phyloP scores from a whole-genome alignment of 2,329 filamentous ascomycete genomes.

The Neofusicoccum laricinum region DNA sequence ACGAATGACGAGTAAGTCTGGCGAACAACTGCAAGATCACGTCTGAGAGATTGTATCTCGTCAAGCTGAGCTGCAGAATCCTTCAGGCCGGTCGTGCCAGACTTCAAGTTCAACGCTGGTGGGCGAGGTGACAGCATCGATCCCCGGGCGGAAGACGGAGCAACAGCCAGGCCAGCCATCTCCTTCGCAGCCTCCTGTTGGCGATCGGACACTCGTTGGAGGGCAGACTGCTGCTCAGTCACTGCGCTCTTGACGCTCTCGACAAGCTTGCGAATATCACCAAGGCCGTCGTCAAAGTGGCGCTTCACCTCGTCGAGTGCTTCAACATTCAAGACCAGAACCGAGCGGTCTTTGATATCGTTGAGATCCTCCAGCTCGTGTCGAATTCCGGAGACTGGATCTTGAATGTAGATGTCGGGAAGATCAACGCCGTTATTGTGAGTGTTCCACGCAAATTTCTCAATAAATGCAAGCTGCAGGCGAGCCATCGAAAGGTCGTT shows the following conservation, averaged over 20 bases:
- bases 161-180: constrained; percentile 64
- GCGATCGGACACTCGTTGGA: constrained; percentile 84
- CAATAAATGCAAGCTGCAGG: constrained; percentile 92
- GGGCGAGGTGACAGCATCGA: constrained; percentile 31
- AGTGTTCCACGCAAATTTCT: constrained; percentile 99
- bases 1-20: constrained; percentile 93
- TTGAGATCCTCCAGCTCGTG: constrained; percentile 91
- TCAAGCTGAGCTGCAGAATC: constrained; percentile 61
- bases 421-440: constrained; percentile 89
- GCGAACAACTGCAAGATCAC: constrained; percentile 85
- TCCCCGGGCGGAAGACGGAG: constrained; percentile 33
- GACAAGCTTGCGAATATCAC: constrained; percentile 75
- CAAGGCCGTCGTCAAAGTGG: constrained; percentile 90
- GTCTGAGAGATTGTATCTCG: constrained; percentile 78
- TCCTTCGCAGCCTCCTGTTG: constrained; percentile 89
- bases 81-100: constrained; percentile 23
- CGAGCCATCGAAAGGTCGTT: constrained; percentile 82
- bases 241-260: constrained; percentile 81
- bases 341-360: constrained; percentile 91
- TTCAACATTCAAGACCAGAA: constrained; percentile 93
- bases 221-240: constrained; percentile 74
- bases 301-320: constrained; percentile 92
- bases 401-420: constrained; percentile 97
- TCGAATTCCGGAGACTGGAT: constrained; percentile 90
- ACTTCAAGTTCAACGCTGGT: constrained; percentile 22